Base-by-base conservation (phyloP, 2,329 filamentous ascomycete genomes). In the Fusarium odoratissimum region DNA sequence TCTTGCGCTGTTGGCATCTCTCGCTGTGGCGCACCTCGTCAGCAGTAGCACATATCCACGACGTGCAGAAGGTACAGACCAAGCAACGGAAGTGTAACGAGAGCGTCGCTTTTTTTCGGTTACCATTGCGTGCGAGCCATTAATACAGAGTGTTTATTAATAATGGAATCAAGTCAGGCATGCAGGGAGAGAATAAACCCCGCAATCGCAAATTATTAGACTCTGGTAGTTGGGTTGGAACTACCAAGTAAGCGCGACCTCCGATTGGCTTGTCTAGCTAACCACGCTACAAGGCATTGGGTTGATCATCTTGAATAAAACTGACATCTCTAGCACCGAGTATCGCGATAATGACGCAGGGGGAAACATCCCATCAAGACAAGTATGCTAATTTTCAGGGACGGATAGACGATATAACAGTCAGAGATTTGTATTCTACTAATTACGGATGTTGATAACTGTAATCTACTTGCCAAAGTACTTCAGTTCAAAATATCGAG, bases 391-490 rank as follows among this genome's bases (percentile, higher is more conserved):
- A 17, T 16, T 9, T 30, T 30, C 25, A 46, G 13, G 9, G 5
- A 8, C 4, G 3, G 3, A 17, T 48, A 3, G 28, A 17, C 14
- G 3, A 12, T 31, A 5, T 6, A 12, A 2, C 28, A 6, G 28
- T 17, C 0, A 12, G 14, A 31, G 2, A 17, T 12, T n/a, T 2
- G 4, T 12, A 3, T 48, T 31, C 13, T 17, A n/a, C 6, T 6
- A 8, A 14, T 16, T 5, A 8, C 25, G 5, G 4, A 16, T 8
- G 4, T 5, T 30, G 3, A 8, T 8, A 12, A 8, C 21, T 33
- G 10, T 5, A 41, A 40, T 46, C 52, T 62, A 62, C 14, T 62
- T 62, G 41, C 60, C 60, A 5, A 62, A 59, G 33, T 62, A 59
- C 40, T 58, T 59, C 0, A 62, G 33, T 23, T 62, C 60, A 3